Percentiles rank a stretch among this genome's conserved stretches.
These are phyloP conservation scores for Rhizopogon rudus DNA, from an alignment of 768 basidiomycete species.

Conservation along the genomic window DNA sequence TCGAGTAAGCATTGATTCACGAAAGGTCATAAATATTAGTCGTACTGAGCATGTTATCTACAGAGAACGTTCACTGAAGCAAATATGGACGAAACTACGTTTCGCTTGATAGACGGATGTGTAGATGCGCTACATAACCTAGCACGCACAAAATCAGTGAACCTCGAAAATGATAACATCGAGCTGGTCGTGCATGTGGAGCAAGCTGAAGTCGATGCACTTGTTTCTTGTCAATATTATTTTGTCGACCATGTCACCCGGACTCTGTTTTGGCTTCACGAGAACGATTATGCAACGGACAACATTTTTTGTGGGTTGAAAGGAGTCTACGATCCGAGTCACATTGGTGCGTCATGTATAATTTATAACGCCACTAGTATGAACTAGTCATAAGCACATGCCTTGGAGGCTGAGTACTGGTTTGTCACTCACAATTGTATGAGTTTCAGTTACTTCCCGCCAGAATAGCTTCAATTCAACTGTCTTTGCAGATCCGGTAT, in stretches of 20 bases:
- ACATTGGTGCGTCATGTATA: background rate
- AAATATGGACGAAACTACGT: background rate
- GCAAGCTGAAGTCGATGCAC: background rate
- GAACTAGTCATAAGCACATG: background rate
- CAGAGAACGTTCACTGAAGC: background rate
- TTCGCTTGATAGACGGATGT: background rate
- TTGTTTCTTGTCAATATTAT: background rate
- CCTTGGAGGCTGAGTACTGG: conserved; percentile 4
- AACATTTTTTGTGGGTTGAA: background rate
- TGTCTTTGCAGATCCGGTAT: background rate
- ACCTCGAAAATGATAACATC: background rate
- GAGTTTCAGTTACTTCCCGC: background rate
- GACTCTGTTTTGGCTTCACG: conserved; percentile 1
- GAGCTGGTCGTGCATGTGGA: background rate
- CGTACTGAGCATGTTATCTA: background rate
- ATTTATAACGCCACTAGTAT: background rate
- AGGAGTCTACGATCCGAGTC: background rate
- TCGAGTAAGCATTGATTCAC: background rate
- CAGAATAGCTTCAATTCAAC: background rate
- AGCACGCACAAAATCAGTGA: background rate
- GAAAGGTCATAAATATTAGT: background rate
- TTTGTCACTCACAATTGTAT: background rate
- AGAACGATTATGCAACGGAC: background rate
- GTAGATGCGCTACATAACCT: background rate
- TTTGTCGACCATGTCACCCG: background rate